A percentile compares a stretch with the other conserved stretches of the same genome.
Evolutionary conservation across 495 filamentous ascomycete species (phyloP).

Genomic region (Penicillium canescens): DNA sequence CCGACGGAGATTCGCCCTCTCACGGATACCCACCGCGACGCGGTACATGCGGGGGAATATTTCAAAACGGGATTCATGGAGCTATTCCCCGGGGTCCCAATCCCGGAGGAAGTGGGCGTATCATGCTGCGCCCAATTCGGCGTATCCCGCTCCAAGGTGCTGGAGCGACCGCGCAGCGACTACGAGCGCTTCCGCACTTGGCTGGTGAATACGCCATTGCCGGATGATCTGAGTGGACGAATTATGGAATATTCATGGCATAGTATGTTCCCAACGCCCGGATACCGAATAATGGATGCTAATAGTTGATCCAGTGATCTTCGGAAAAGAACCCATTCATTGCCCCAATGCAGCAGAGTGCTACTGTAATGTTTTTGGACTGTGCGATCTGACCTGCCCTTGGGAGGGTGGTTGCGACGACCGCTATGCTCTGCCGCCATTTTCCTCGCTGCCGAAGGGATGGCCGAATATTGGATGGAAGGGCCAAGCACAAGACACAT

Average conservation of each 20-base stretch:
- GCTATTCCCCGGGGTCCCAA: conserved; percentile 49
- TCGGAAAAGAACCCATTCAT: conserved; percentile 51
- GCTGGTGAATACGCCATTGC: conserved; percentile 56
- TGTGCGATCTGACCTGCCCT: conserved; percentile 53
- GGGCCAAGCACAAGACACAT: conserved; percentile 44
- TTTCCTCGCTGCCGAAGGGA: conserved; percentile 45
- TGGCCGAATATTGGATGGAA: conserved; percentile 56
- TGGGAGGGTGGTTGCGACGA: conserved; percentile 35
- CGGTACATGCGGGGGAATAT: conserved; percentile 47
- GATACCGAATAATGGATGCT: not conserved
- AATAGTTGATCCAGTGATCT: conserved; percentile 39
- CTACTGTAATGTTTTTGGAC: conserved; percentile 64
- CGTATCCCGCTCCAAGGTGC: conserved; percentile 57
- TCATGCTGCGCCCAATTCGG: conserved; percentile 76
- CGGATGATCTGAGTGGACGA: conserved; percentile 60
- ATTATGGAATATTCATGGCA: conserved; percentile 79
- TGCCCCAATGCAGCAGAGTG: conserved; percentile 59
- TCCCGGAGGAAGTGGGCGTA: conserved; percentile 53
- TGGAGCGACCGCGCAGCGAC: conserved; percentile 45
- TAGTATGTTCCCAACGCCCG: conserved; percentile 32
- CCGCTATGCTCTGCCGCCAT: conserved; percentile 50
- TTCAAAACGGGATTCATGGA: conserved; percentile 56
- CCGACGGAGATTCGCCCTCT: conserved; percentile 57
- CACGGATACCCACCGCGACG: conserved; percentile 41
- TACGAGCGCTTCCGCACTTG: conserved; percentile 61